Conservation (phyloP, 371 early-diverging fungal species). For the Aphelidium insulamus region DNA sequence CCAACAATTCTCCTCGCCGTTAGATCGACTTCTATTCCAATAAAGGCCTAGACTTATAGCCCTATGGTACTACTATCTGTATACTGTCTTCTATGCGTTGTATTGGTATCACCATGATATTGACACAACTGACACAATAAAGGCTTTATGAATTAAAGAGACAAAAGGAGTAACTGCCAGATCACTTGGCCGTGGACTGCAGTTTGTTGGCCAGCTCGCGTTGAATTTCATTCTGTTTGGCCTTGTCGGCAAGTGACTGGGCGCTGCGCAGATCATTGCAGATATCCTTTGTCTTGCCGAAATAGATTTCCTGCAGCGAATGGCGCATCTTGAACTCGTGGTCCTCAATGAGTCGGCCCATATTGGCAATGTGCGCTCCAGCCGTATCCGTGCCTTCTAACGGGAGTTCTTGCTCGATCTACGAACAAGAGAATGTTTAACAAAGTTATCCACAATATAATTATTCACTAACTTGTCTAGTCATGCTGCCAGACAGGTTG, state of each 20-base stretch:
- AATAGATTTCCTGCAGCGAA: constrained; percentile 80
- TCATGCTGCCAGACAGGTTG: constrained; percentile 78
- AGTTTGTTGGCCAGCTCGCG: constrained; percentile 43
- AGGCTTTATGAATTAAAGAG: too few species aligned
- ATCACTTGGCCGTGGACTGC: too few species aligned
- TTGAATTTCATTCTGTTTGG: constrained; percentile 39
- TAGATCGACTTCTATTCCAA: too few species aligned
- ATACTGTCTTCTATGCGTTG: too few species aligned
- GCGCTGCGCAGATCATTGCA: constrained; percentile 73
- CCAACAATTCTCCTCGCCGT: too few species aligned
- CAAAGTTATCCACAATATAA: background rate
- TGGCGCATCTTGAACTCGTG: constrained; percentile 91
- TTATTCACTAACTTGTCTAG: constrained; percentile 54
- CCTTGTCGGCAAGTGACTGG: constrained; percentile 37
- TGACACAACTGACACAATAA: too few species aligned
- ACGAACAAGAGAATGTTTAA: background rate
- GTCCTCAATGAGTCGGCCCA: constrained; percentile 91
- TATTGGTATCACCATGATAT: too few species aligned
- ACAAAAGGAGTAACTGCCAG: too few species aligned
- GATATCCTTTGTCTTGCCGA: constrained; percentile 90
- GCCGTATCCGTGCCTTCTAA: constrained; percentile 35
- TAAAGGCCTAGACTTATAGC: too few species aligned
- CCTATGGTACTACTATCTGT: too few species aligned
- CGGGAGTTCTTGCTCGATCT: constrained; percentile 57
- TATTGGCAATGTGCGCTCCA: constrained; percentile 64